Percentiles rank a stretch among this genome's conserved stretches.
phyloP scores from a whole-genome alignment of 2,329 filamentous ascomycete species.

The Coleophoma crateriformis region DNA sequence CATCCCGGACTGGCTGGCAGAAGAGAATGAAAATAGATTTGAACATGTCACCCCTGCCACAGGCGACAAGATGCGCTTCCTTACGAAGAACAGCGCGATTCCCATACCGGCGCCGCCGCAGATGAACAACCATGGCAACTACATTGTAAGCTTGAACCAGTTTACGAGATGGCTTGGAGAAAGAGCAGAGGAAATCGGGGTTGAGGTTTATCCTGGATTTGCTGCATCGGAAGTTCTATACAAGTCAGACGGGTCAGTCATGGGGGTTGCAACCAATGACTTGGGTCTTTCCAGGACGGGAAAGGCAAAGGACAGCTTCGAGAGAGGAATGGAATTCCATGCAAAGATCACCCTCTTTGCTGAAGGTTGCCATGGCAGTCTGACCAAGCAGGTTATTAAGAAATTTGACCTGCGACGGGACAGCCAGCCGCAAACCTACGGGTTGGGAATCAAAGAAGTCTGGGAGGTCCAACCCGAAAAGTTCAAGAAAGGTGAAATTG shows the following conservation, averaged over 20 bases:
- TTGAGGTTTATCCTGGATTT: conserved; percentile 95
- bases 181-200: conserved; percentile 90
- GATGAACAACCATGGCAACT: conserved; percentile 98
- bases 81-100: conserved; percentile 74
- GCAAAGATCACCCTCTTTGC: conserved; percentile 85
- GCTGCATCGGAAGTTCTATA: conserved; percentile 92
- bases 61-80: conserved; percentile 85
- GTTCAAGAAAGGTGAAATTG: conserved; percentile 79
- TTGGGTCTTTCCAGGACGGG: conserved; percentile 78
- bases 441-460: conserved; percentile 89
- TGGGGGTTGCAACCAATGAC: conserved; percentile 94
- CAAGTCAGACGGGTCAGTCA: conserved; percentile 77
- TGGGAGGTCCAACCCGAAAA: conserved; percentile 95
- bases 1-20: conserved; percentile 86
- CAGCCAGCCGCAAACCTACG: conserved; percentile 92
- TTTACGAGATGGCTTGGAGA: conserved; percentile 95
- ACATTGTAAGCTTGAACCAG: conserved; percentile 93
- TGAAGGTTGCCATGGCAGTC: conserved; percentile 91
- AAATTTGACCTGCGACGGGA: conserved; percentile 88
- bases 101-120: conserved; percentile 87
- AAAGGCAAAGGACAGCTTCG: conserved; percentile 82
- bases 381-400: conserved; percentile 91
- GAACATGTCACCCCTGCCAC: conserved; percentile 80
- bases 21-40: conserved; percentile 84
- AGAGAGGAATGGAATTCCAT: conserved; percentile 98